Percentiles rank a stretch among this genome's conserved stretches.
Conservation (phyloP, 345 rosid species). For the Salix exigua region DNA sequence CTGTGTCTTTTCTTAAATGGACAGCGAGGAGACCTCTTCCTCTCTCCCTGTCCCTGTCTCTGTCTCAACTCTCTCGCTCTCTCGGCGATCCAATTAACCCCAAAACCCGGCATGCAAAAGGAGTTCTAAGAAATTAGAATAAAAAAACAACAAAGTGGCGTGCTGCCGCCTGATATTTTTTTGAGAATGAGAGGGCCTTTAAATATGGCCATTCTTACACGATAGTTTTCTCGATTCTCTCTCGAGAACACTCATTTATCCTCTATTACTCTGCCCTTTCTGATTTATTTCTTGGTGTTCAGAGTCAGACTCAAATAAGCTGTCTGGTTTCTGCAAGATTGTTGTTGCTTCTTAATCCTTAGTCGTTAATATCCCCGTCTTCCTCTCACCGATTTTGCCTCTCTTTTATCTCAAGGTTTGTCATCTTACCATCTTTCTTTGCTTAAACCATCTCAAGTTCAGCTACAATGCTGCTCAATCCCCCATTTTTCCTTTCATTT, state of each 20-base stretch:
- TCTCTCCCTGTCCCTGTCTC: too few species aligned
- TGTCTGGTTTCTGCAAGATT: neutral
- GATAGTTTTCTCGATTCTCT: constrained; percentile 8
- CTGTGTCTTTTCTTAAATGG: too few species aligned
- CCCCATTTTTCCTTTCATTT: neutral
- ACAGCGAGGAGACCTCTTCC: neutral
- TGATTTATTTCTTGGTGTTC: neutral
- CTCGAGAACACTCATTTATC: neutral
- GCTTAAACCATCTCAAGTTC: neutral
- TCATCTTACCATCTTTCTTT: neutral
- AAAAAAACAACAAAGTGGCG: neutral
- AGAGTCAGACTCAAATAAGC: neutral
- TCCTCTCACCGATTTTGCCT: neutral
- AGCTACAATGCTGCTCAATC: neutral
- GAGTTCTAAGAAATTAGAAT: neutral
- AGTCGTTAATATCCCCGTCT: neutral
- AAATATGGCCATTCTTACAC: constrained; percentile 27
- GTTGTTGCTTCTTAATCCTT: neutral
- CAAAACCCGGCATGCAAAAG: neutral
- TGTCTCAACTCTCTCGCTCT: neutral
- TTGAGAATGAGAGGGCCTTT: neutral
- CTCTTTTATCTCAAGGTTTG: neutral
- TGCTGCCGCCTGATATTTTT: neutral
- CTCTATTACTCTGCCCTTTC: neutral
- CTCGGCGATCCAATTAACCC: neutral